A percentile compares a stretch with the other conserved stretches of the same genome.
These are phyloP conservation scores for Eucalyptus melliodora DNA, from an alignment of 345 rosid species.

Conservation along the genomic window DNA sequence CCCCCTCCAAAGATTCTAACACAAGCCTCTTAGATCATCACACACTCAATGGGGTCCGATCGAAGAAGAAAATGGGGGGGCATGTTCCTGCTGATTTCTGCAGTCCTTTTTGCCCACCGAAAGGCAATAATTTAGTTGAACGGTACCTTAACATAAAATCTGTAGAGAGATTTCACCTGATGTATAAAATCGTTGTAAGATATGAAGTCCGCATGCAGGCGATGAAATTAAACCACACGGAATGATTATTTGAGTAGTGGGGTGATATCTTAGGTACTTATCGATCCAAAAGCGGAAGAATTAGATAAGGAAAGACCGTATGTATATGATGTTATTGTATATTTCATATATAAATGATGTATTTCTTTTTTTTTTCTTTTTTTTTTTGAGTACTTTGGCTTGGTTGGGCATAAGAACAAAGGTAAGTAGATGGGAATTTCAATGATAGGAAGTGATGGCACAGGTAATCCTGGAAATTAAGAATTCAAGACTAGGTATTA, in stretches of 20 bases:
- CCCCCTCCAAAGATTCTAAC: background rate
- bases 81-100: background rate
- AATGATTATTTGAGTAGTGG: background rate
- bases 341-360: background rate
- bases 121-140: background rate
- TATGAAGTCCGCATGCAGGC: too few species aligned
- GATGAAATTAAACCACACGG: background rate
- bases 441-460: background rate
- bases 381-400: background rate
- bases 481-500: background rate
- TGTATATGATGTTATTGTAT: background rate
- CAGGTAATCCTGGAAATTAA: background rate
- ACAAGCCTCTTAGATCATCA: background rate
- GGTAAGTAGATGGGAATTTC: background rate
- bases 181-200: fast-evolving
- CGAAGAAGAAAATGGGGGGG: background rate
- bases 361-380: background rate
- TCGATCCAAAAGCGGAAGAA: background rate
- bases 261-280: background rate
- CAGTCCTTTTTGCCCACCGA: background rate
- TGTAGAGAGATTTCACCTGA: background rate
- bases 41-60: background rate
- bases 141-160: background rate
- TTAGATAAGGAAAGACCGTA: background rate
- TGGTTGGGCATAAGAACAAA: background rate